Percentiles rank a stretch among this genome's conserved stretches.
Conservation (phyloP, 2,329 filamentous ascomycete genomes). For the Cytospora chrysosperma region DNA sequence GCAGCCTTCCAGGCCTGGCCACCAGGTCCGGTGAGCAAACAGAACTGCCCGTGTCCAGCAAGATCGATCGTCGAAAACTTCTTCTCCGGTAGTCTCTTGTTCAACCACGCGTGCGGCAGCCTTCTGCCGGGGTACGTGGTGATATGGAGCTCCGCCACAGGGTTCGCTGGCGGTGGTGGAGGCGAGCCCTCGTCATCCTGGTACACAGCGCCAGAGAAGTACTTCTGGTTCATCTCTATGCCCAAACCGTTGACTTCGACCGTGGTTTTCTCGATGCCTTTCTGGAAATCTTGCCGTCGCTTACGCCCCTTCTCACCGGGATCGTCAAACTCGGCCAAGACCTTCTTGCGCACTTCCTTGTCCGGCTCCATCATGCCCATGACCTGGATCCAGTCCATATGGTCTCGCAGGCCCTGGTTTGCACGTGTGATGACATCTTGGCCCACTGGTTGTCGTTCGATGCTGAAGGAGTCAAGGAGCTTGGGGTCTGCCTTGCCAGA, state of each 20-base stretch:
- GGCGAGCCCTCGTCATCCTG: conserved; percentile 39
- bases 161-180: conserved; percentile 35
- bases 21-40: conserved; percentile 53
- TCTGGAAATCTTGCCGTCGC: conserved; percentile 40
- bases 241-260: conserved; percentile 57
- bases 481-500: conserved; percentile 37
- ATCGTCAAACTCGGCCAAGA: conserved; percentile 43
- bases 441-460: conserved; percentile 51
- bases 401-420: conserved; percentile 56
- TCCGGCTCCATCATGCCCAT: conserved; percentile 44
- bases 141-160: conserved; percentile 42
- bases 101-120: conserved; percentile 64
- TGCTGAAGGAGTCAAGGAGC: conserved; percentile 44
- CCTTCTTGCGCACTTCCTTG: conserved; percentile 37
- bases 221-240: conserved; percentile 59
- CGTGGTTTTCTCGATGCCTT: conserved; percentile 42
- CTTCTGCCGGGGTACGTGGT: conserved; percentile 59
- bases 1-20: conserved; percentile 54
- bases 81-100: conserved; percentile 44
- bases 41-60: conserved; percentile 54
- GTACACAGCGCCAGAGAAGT: conserved; percentile 46
- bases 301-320: conserved; percentile 37
- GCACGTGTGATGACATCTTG: conserved; percentile 50
- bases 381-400: conserved; percentile 45
- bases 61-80: conserved; percentile 59